phyloP scores from a whole-genome alignment of 441 rosid species.

The Pelargonium cotyledonis region DNA sequence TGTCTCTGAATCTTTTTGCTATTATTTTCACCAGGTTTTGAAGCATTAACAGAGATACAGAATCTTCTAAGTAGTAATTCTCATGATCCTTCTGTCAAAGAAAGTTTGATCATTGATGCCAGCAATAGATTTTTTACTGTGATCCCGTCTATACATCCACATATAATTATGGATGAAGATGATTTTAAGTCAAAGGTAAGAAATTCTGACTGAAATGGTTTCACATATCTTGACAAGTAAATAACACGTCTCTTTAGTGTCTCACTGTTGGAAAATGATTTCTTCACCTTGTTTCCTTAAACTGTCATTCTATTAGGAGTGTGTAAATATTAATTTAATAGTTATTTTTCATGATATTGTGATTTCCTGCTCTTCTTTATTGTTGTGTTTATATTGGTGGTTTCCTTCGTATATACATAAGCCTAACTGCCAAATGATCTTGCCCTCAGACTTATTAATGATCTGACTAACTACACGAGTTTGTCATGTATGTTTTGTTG shows the following conservation, averaged over 20 bases:
- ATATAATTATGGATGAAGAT: slow-evolving; percentile 74
- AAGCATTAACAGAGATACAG: slow-evolving; percentile 90
- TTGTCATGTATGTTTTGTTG: too few relatives aligned
- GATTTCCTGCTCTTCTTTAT: too few relatives aligned
- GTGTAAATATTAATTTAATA: too few relatives aligned
- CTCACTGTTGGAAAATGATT: slow-evolving; percentile 7
- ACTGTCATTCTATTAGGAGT: too few relatives aligned
- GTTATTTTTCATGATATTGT: too few relatives aligned
- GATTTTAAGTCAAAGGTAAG: slow-evolving; percentile 88
- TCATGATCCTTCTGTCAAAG: slow-evolving; percentile 50
- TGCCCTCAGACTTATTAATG: too few relatives aligned
- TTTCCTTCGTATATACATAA: too few relatives aligned
- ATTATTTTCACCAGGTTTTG: slow-evolving; percentile 59
- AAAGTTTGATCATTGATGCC: slow-evolving; percentile 80
- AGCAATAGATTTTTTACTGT: slow-evolving; percentile 90
- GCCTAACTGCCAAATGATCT: too few relatives aligned
- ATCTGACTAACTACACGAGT: too few relatives aligned
- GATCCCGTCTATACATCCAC: slow-evolving; percentile 89
- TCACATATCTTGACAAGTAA: slow-evolving; percentile 11
- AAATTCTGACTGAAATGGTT: slow-evolving; percentile 7
- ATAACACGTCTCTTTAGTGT: background rate
- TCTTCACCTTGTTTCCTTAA: background rate
- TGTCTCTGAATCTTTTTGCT: background rate
- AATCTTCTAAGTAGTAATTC: slow-evolving; percentile 47
- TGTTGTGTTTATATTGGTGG: too few relatives aligned